These are phyloP conservation scores for Candida takata DNA, from an alignment of 805 yeast genomes.

Conservation along the genomic window DNA sequence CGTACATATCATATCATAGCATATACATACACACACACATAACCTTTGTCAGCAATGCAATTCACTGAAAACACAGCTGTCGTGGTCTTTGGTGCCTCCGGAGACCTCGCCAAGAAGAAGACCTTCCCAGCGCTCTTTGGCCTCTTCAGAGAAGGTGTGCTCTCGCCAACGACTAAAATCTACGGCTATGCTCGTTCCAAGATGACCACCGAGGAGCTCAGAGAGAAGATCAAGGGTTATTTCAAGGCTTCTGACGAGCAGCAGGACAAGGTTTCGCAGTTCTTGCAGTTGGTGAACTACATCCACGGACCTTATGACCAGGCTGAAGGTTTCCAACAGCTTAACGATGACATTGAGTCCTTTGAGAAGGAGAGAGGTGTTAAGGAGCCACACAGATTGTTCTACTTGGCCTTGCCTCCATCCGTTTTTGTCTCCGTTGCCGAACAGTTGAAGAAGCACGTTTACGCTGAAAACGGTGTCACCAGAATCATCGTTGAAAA, in stretches of 20 bases:
- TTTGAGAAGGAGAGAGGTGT: conserved; percentile 48
- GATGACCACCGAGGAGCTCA: conserved; percentile 58
- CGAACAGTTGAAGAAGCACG: conserved; percentile 56
- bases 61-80: conserved; percentile 65
- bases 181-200: conserved; percentile 91
- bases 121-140: conserved; percentile 87
- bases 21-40: no score
- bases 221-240: conserved; percentile 54
- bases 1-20: no score
- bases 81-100: conserved; percentile 91
- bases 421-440: conserved; percentile 81
- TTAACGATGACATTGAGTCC: conserved; percentile 47
- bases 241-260: conserved; percentile 46
- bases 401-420: conserved; percentile 94
- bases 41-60: conserved; percentile 16
- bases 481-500: conserved; percentile 89
- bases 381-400: conserved; percentile 64
- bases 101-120: conserved; percentile 92
- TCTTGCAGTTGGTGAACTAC: conserved; percentile 61
- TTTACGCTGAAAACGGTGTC: conserved; percentile 61
- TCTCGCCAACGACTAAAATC: conserved; percentile 64
- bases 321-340: conserved; percentile 60
- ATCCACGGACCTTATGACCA: conserved; percentile 75
- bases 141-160: conserved; percentile 64
- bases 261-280: conserved; percentile 45